Conservation (phyloP, 2,329 filamentous ascomycete genomes). For the Ophiostoma sp. region DNA sequence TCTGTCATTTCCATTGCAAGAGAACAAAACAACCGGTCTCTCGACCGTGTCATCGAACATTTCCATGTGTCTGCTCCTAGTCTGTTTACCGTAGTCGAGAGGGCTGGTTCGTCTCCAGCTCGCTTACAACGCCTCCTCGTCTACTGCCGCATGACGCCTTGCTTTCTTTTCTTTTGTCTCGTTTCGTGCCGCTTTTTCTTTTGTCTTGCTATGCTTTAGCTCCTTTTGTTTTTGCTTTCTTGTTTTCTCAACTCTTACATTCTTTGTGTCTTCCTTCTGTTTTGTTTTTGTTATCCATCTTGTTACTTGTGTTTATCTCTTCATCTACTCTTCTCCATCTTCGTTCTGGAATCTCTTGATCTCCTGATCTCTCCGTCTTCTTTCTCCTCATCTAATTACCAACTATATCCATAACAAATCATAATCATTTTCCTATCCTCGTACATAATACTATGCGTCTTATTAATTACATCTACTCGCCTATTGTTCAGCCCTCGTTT, state of each 20-base stretch:
- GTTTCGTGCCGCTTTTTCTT: not conserved
- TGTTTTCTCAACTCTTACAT: not conserved
- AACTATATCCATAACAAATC: not conserved
- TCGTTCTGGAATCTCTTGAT: not conserved
- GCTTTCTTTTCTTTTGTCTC: not conserved
- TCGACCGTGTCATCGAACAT: too few relatives aligned
- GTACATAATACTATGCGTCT: not conserved
- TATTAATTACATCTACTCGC: not conserved
- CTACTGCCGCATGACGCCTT: not conserved
- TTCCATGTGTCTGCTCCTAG: too few relatives aligned
- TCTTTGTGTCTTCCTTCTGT: not conserved
- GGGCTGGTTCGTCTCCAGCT: not conserved
- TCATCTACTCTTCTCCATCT: too few relatives aligned
- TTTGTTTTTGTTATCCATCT: not conserved
- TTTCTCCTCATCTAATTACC: not conserved
- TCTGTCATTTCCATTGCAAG: too few relatives aligned
- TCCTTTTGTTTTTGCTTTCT: not conserved
- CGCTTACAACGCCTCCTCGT: not conserved
- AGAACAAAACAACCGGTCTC: too few relatives aligned
- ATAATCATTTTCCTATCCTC: not conserved
- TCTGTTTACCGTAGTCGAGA: not conserved
- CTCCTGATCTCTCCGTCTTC: not conserved
- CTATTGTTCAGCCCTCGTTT: slow-evolving; percentile 1
- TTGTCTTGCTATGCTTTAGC: not conserved
- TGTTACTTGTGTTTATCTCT: not conserved